Evolutionary conservation across 106 monocot genomes (phyloP), one percentile per base, ranked within the genome.

Genomic region (Acorus calamus): DNA sequence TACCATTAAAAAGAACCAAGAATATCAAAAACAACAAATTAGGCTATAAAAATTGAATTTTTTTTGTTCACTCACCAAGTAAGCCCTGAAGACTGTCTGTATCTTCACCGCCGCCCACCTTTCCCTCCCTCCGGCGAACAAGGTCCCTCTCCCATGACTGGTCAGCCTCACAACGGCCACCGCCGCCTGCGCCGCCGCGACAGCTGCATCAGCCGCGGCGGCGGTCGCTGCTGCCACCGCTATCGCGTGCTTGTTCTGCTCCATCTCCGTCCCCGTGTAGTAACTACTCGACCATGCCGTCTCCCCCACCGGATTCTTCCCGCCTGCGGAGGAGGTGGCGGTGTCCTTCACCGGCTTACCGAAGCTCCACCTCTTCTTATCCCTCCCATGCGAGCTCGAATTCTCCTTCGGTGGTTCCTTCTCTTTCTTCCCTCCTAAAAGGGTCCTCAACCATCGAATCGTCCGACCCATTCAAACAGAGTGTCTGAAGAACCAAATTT

Each of bases 291-390:
- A 4, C 47, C 62, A 60, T 6, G 5, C 28, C 59, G 59, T 13
- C 9, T 51, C 2, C 52, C 13, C 11, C 46, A 6, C 41, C 44
- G 41, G 42, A 28, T 28, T 28, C 28, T 47, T 2, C 44, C 73
- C 5, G 7, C 9, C 2, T 44, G 61, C n/a, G 55, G 4, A 53
- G n/a, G 46, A 63, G 4, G 59, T 54, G 4, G 41, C 47, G 3
- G 69, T 47, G 6, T 88, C 88, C 52, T 80, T 69, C n/a, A 58
- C 50, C 2, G 84, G 63, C 65, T 77, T 82, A 7, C 55, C 66
- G 64, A 96, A 86, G 72, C 90, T 87, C 86, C 90, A 84, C 59
- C 87, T 58, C 71, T 82, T 90, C 76, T 84, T 94, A 61, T 86
- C 86, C 65, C 62, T 74, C 45, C 66, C 49, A 4, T 68, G 8